Base-by-base conservation (phyloP, 2,329 filamentous ascomycete genomes). In the Neofusicoccum sp. region DNA sequence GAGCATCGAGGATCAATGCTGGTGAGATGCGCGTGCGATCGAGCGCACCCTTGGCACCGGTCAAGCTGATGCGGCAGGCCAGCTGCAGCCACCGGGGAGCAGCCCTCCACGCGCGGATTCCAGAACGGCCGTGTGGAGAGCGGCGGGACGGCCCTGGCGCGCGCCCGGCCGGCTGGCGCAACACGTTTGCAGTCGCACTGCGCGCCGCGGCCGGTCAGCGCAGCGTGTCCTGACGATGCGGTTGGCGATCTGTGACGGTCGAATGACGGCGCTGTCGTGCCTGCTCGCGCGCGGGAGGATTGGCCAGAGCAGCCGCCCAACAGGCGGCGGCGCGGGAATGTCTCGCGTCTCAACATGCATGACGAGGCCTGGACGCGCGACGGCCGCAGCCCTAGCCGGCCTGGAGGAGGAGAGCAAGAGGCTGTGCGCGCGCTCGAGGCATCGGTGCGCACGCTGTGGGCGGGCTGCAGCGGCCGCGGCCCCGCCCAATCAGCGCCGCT, bases 331-430 rank as follows among this genome's bases (percentile, higher is more conserved):
- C 5, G 14, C 39, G 39, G 54, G 54, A 44, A 58, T 58, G 54
- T 58, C 54, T 58, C 41, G 54, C 54, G 41, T 47, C 54, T 34
- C 39, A 28, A 44, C 54, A 43, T 58, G 54, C 54, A 45, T 36
- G 14, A 29, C 31, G 54, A 58, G 54, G 54, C 54, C 54, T 58
- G 54, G 54, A 45, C 54, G 54, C 54, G 52, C 39, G 41, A 45
- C 41, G 54, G 39, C 54, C 54, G 54, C 54, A 58, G 54, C 54
- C 41, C 54, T 58, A 58, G 54, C 54, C 54, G 54, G 54, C 39
- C 12, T 36, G 44, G 36, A 22, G 37, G 29, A 56, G 37, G 49
- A 48, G 14, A 37, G 29, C 61, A 36, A 37, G 56, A 61, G 62
- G 61, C 43, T 58, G 60, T 58, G 41, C 54, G 29, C 28, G 41